Base-by-base conservation (phyloP, 331 rosid species). In the Phaseolus coccineus region DNA sequence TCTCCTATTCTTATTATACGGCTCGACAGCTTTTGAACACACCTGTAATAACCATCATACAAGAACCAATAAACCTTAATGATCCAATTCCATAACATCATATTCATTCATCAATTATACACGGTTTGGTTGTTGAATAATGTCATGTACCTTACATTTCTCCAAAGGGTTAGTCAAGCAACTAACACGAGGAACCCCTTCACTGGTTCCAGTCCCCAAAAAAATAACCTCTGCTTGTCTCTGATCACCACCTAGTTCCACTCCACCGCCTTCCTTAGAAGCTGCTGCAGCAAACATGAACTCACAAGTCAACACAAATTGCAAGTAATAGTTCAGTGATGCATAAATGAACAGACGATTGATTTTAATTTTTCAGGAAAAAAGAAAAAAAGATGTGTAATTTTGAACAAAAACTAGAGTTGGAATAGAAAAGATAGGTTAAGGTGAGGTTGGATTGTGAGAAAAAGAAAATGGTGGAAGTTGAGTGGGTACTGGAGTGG, bases 121-220 rank as follows among this genome's bases (percentile, higher is more conserved):
- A 77, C 5, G 39, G 67, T 42, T 78, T 46, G 19, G 27, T 52
- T 78, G 27, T 52, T 78, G 47, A 69, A 19, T 61, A 62, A 63
- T 33, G 27, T 1, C 3, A 31, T 1, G 42, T 85, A 95, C 97
- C 91, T 50, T 88, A 58, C 99, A 95, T 80, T 84, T 85, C 84
- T 83, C 87, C 14, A 84, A 74, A 79, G 98, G 94, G 89, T 93
- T 79, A 46, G 99, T 91, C 73, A 93, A 84, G 82, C 98, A 95
- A 85, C 98, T 91, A 68, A 93, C 94, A n/a, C 97, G 84, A 0
- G 99, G 99, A 89, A 95, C 81, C 25, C 99, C 99, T 88, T 95
- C 99, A 69, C 99, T 95, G 4, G 99, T 95, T 73, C 99, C 99
- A 3, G 98, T 91, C 33, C 99, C 99, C 55, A 93, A 40, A 59